These are phyloP conservation scores for Wickerhamomyces sydowiorum DNA, from an alignment of 805 yeast species.

Conservation along the genomic window DNA sequence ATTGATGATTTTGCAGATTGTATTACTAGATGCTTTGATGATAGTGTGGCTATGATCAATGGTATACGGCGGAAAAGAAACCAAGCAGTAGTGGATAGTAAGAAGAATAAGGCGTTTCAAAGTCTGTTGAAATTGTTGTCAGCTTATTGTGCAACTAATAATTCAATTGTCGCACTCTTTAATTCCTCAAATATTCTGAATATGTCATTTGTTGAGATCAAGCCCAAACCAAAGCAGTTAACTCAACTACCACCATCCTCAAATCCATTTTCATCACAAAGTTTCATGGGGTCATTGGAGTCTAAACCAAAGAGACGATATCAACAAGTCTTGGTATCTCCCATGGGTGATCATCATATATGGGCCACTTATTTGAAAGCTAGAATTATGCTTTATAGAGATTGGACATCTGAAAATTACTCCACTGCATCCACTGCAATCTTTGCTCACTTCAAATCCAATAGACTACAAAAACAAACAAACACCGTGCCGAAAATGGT, in stretches of 20 bases:
- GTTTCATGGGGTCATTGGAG: neutral
- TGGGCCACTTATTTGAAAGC: slow-evolving; percentile 16
- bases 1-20: slow-evolving; percentile 19
- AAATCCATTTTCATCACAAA: neutral
- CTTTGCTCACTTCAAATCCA: slow-evolving; percentile 12
- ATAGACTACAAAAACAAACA: slow-evolving; percentile 4
- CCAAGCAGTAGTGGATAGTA: slow-evolving; percentile 1
- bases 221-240: neutral
- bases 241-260: neutral
- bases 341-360: slow-evolving; percentile 15
- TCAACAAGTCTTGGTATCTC: slow-evolving; percentile 17
- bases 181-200: slow-evolving; percentile 11
- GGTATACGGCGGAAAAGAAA: slow-evolving; percentile 3
- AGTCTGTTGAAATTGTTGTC: slow-evolving; percentile 13
- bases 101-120: slow-evolving; percentile 7
- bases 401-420: slow-evolving; percentile 9
- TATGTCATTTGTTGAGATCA: slow-evolving; percentile 19
- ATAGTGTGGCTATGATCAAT: slow-evolving; percentile 1
- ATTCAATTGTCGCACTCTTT: slow-evolving; percentile 11
- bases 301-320: slow-evolving; percentile 8
- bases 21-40: slow-evolving; percentile 8
- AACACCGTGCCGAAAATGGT: slow-evolving; percentile 5
- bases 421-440: slow-evolving; percentile 4
- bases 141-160: slow-evolving; percentile 10
- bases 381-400: slow-evolving; percentile 18